Conservation (phyloP, 257 asterid species). For the Primulina tabacum region DNA sequence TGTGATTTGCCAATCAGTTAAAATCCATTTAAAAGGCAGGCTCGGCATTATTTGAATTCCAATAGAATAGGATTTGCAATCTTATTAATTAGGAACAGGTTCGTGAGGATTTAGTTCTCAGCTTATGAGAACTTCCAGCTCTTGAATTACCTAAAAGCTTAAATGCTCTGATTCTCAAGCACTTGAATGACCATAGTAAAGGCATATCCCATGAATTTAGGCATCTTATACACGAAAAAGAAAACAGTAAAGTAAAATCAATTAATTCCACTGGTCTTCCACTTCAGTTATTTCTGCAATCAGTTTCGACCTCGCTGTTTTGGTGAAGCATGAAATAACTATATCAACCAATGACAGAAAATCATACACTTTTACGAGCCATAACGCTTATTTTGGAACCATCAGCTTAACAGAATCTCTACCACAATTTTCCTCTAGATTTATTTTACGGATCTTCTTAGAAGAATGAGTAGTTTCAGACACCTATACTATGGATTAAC, state of each 20-base stretch:
- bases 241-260: neutral
- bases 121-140: slow-evolving; percentile 25
- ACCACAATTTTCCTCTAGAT: slow-evolving; percentile 17
- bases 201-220: slow-evolving; percentile 13
- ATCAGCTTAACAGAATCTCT: slow-evolving; percentile 20
- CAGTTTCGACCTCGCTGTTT: slow-evolving; percentile 13
- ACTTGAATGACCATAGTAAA: slow-evolving; percentile 14
- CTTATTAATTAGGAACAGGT: slow-evolving; percentile 16
- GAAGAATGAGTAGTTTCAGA: slow-evolving; percentile 7
- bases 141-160: slow-evolving; percentile 20
- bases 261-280: neutral
- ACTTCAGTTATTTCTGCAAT: neutral
- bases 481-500: slow-evolving; percentile 11
- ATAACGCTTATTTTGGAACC: slow-evolving; percentile 1
- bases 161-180: slow-evolving; percentile 21
- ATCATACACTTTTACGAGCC: slow-evolving; percentile 2
- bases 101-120: slow-evolving; percentile 12
- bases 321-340: slow-evolving; percentile 3
- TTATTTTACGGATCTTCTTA: slow-evolving; percentile 5
- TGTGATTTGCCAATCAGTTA: slow-evolving; percentile 21
- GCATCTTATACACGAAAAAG: slow-evolving; percentile 5
- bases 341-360: slow-evolving; percentile 8
- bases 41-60: slow-evolving; percentile 8
- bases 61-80: slow-evolving; percentile 17
- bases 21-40: slow-evolving; percentile 20